A percentile compares a stretch with the other conserved stretches of the same genome.
Conservation (phyloP, 345 rosid genomes). For the Populus alba region DNA sequence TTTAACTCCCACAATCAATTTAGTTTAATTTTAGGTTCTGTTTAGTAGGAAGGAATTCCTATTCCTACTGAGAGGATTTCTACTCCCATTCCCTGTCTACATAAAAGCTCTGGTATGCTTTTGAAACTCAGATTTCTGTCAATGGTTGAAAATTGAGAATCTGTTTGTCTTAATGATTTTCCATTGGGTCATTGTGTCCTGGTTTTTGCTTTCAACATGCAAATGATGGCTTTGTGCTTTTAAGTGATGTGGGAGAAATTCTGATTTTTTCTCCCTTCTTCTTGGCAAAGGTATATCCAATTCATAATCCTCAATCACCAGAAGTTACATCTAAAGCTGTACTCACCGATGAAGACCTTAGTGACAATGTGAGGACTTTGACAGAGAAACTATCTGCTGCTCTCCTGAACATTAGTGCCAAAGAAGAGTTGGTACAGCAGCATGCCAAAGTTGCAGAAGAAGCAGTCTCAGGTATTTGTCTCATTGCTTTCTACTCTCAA, state of each 20-base stretch:
- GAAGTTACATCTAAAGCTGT: slow-evolving; percentile 50
- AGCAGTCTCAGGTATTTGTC: slow-evolving; percentile 84
- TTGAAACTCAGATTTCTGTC: not conserved
- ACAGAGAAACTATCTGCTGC: slow-evolving; percentile 78
- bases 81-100: not conserved
- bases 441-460: slow-evolving; percentile 96
- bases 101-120: not conserved
- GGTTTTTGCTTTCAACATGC: not conserved
- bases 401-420: slow-evolving; percentile 70
- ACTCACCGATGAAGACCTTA: slow-evolving; percentile 46
- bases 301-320: slow-evolving; percentile 54
- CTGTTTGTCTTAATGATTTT: not conserved
- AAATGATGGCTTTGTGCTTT: not conserved
- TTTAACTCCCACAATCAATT: not conserved
- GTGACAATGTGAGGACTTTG: slow-evolving; percentile 47
- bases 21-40: not conserved
- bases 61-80: not conserved
- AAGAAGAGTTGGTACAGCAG: slow-evolving; percentile 86
- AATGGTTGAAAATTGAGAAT: not conserved
- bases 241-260: not conserved
- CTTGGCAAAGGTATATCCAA: slow-evolving; percentile 33
- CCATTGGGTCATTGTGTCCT: not conserved
- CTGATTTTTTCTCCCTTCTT: slow-evolving; percentile 16
- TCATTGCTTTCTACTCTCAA: not conserved
- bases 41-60: not conserved